Base-by-base conservation (phyloP, 2,329 filamentous ascomycete species). In the Fusarium concolor region DNA sequence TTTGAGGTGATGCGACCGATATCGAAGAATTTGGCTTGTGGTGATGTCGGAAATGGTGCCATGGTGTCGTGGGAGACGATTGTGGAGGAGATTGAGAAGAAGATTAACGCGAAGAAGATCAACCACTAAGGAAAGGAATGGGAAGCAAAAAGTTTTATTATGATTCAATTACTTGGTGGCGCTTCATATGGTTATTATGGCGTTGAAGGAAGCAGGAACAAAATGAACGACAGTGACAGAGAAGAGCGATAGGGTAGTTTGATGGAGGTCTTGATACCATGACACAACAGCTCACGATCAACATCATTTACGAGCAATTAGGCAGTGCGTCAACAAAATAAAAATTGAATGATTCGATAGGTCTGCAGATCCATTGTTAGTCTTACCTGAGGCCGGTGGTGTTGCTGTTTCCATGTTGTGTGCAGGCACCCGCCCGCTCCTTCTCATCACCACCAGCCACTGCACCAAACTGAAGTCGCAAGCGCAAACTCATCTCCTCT, bases 1-100 rank as follows among this genome's bases (percentile, higher is more conserved):
- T 82, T 96, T 68, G 89, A 92, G 73, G 87, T 97, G 18, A 75
- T 96, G 65, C 79, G 82, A 51, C 92, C 94, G 0, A 85, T 92
- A 71, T 86, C 90, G 72, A 97, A 97, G 82, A 83, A 84, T 14
- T 81, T 97, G 56, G 94, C 94, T 0, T 97, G 94, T 79, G 93
- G 93, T 15, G 94, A 97, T 79, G 85, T 90, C 4, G 94, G 94
- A 0, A 85, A 87, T 39, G 94, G 94, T 6, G 94, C 89, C 2
- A 97, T 97, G 94, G 87, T 86, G 75, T 88, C 92, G 52, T 97
- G 92, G 92, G 86, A 82, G 59, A 85, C 90, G 59, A 91, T 97
- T 76, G 92, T 96, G 11, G 76, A 76, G 11, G 81, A 86, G 2
- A 86, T 94, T 51, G 87, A 92, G 75, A 76, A 84, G 11, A 78